Percentiles rank a stretch among this genome's conserved stretches.
These are phyloP conservation scores for Cladosporium cucumerinum DNA, from an alignment of 2,329 filamentous ascomycete genomes.

Conservation along the genomic window DNA sequence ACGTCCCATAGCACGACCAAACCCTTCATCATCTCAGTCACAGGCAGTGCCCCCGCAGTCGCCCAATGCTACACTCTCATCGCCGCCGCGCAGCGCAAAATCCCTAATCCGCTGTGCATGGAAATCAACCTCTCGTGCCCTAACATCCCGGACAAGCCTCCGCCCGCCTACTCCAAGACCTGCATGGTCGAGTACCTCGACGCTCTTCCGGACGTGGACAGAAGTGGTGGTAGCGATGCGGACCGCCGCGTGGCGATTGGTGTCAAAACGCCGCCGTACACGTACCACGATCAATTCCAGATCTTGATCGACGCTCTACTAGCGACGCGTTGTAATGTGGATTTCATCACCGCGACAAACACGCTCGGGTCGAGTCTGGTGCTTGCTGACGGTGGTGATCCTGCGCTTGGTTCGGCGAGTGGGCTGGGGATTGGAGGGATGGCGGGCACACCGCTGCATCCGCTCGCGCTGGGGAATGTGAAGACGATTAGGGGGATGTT, in stretches of 20 bases:
- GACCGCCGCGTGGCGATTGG: slow-evolving; percentile 49
- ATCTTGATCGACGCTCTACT: slow-evolving; percentile 54
- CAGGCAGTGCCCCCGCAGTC: slow-evolving; percentile 60
- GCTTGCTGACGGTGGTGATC: slow-evolving; percentile 34
- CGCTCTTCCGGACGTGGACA: slow-evolving; percentile 35
- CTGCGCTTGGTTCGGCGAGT: slow-evolving; percentile 51
- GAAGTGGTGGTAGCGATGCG: neutral
- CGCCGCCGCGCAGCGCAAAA: slow-evolving; percentile 32
- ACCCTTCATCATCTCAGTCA: slow-evolving; percentile 67
- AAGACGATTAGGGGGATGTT: slow-evolving; percentile 61
- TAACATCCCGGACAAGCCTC: slow-evolving; percentile 66
- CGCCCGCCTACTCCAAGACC: slow-evolving; percentile 63
- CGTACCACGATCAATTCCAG: slow-evolving; percentile 63
- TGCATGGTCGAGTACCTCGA: slow-evolving; percentile 56
- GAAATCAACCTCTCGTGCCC: slow-evolving; percentile 78
- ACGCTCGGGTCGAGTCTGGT: slow-evolving; percentile 68
- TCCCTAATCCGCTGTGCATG: slow-evolving; percentile 57
- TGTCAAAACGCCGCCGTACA: slow-evolving; percentile 75
- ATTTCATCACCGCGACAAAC: slow-evolving; percentile 72
- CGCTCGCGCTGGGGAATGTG: slow-evolving; percentile 72
- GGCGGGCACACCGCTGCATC: slow-evolving; percentile 69
- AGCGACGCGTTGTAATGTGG: slow-evolving; percentile 46
- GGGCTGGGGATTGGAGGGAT: slow-evolving; percentile 64
- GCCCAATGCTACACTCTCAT: slow-evolving; percentile 55
- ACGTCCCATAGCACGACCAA: slow-evolving; percentile 42